A percentile compares a stretch with the other conserved stretches of the same genome.
phyloP scores from a whole-genome alignment of 2,329 filamentous ascomycete genomes.

The Diaporthe nobilis region DNA sequence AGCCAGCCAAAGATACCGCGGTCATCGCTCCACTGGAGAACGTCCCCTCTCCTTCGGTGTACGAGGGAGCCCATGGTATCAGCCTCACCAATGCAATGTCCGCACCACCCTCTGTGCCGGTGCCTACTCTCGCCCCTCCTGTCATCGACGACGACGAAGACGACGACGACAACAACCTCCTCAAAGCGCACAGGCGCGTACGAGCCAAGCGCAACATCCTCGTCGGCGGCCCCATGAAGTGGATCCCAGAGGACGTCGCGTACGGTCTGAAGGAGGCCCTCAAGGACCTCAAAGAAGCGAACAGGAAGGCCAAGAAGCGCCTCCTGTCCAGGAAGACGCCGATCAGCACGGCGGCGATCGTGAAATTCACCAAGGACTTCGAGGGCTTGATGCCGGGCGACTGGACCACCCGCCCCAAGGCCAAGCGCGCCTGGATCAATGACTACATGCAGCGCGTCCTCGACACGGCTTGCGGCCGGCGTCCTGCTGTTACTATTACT shows the following conservation, averaged over 20 bases:
- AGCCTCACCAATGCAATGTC: background rate
- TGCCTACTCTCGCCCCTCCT: background rate
- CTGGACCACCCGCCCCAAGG: background rate
- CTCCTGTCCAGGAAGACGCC: conserved; percentile 4
- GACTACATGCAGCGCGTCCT: background rate
- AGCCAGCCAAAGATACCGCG: background rate
- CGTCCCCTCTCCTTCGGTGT: background rate
- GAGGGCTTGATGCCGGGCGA: background rate
- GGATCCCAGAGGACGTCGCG: background rate
- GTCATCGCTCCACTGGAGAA: background rate
- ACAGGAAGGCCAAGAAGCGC: conserved; percentile 20
- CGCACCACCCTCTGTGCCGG: background rate
- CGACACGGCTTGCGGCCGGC: background rate
- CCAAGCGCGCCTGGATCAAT: background rate
- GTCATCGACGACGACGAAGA: background rate
- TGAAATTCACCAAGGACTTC: background rate
- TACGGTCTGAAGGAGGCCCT: background rate
- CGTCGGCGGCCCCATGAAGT: background rate
- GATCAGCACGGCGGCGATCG: background rate
- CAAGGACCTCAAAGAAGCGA: background rate
- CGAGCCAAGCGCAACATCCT: background rate
- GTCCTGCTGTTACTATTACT: background rate
- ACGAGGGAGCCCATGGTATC: background rate
- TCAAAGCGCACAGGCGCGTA: background rate
- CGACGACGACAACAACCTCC: background rate